Evolutionary conservation across 2,329 filamentous ascomycete species (phyloP).

Genomic region (Aspergillus carbonarius): DNA sequence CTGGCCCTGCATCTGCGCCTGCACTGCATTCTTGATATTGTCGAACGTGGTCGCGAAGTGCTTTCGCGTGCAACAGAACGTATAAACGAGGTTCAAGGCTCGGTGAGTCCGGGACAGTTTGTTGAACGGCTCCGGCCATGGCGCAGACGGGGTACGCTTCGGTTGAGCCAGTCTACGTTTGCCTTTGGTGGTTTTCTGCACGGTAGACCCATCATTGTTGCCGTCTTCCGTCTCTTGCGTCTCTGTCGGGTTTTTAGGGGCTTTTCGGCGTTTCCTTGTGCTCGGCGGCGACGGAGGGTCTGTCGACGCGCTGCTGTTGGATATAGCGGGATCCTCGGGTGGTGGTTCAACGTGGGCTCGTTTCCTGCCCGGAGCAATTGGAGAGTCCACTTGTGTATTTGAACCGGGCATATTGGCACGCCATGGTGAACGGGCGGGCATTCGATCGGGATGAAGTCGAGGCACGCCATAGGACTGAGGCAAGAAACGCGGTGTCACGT

Average conservation of each 20-base stretch:
- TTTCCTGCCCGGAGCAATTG: slow-evolving; percentile 19
- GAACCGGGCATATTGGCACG: slow-evolving; percentile 24
- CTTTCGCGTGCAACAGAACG: slow-evolving; percentile 90
- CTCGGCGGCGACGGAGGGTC: not conserved
- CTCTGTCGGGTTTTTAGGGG: not conserved
- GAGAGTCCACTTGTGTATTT: not conserved
- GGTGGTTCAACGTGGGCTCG: slow-evolving; percentile 11
- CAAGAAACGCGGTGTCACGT: not conserved
- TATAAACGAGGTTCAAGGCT: slow-evolving; percentile 88
- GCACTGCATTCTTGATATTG: slow-evolving; percentile 79
- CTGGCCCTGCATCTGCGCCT: slow-evolving; percentile 70
- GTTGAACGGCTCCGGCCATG: slow-evolving; percentile 76
- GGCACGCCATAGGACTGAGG: not conserved
- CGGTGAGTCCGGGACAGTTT: slow-evolving; percentile 72
- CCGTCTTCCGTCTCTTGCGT: not conserved
- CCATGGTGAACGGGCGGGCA: slow-evolving; percentile 21
- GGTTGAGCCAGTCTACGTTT: slow-evolving; percentile 4
- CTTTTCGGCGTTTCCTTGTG: slow-evolving; percentile 9
- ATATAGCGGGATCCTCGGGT: not conserved
- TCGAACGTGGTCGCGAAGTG: slow-evolving; percentile 90
- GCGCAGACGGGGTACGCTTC: slow-evolving; percentile 41
- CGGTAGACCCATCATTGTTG: not conserved
- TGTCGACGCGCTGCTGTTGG: slow-evolving; percentile 18
- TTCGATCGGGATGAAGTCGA: not conserved
- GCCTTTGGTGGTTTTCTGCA: not conserved